phyloP scores from a whole-genome alignment of 2,329 filamentous ascomycete genomes.

The Fusarium irregulare region DNA sequence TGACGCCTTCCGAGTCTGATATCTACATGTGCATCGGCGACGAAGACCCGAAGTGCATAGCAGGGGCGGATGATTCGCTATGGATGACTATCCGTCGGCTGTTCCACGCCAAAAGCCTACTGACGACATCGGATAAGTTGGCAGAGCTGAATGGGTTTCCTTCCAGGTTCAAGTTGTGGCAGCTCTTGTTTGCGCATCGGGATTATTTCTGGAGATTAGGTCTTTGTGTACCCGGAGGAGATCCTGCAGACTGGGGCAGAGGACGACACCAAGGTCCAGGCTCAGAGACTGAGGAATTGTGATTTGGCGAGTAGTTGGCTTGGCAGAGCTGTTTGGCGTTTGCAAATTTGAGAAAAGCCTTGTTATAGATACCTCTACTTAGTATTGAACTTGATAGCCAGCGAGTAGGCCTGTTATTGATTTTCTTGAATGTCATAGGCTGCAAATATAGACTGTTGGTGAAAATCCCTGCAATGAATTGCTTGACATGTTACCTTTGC shows the following conservation, averaged over 20 bases:
- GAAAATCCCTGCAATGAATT: not conserved
- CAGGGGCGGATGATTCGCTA: conserved; percentile 62
- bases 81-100: conserved; percentile 44
- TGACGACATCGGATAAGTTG: conserved; percentile 38
- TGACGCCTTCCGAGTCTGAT: conserved; percentile 76
- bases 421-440: not conserved
- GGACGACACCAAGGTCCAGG: conserved; percentile 59
- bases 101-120: conserved; percentile 38
- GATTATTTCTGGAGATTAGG: conserved; percentile 98
- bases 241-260: conserved; percentile 74
- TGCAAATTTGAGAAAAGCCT: conserved; percentile 11
- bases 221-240: conserved; percentile 85
- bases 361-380: conserved; percentile 2
- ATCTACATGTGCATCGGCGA: conserved; percentile 78
- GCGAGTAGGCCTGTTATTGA: not conserved
- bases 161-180: conserved; percentile 80
- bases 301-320: conserved; percentile 13
- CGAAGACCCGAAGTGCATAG: conserved; percentile 77
- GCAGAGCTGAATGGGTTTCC: conserved; percentile 61
- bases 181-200: conserved; percentile 90
- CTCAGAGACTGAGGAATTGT: conserved; percentile 53
- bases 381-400: not conserved
- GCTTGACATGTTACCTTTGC: not conserved
- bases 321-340: not conserved
- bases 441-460: not conserved